phyloP scores from a whole-genome alignment of 1,284 basidiomycete species.

The Chiua sp. region DNA sequence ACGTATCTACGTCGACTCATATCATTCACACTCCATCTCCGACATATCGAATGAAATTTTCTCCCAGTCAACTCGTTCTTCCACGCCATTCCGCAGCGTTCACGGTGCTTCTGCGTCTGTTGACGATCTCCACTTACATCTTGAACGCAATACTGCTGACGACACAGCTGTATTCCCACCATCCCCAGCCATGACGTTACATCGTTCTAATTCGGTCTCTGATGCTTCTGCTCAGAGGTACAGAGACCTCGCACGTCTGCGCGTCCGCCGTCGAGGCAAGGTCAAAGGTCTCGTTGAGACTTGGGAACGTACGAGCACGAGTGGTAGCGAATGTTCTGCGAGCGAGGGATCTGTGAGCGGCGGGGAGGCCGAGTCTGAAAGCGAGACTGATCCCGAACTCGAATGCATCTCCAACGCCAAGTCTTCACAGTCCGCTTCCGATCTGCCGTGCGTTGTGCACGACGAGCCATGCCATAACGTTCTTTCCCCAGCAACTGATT shows the following conservation, averaged over 20 bases:
- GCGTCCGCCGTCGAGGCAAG: conserved; percentile 33
- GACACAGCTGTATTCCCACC: conserved; percentile 5
- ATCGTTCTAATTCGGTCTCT: conserved; percentile 32
- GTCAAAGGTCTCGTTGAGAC: conserved; percentile 39
- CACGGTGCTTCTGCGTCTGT: conserved; percentile 27
- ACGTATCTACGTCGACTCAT: conserved; percentile 30
- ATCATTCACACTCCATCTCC: conserved; percentile 19
- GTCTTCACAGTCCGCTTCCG: background rate
- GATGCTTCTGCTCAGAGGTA: conserved; percentile 35
- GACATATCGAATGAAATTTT: conserved; percentile 15
- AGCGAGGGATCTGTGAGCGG: conserved; percentile 22
- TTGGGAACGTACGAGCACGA: conserved; percentile 32
- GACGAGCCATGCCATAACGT: background rate
- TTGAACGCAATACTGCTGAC: background rate
- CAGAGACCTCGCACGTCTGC: conserved; percentile 36
- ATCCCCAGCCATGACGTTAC: conserved; percentile 24
- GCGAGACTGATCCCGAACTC: conserved; percentile 13
- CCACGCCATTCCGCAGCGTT: conserved; percentile 12
- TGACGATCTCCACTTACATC: conserved; percentile 28
- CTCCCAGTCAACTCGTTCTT: conserved; percentile 1
- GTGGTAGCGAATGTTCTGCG: conserved; percentile 30
- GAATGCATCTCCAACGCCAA: background rate
- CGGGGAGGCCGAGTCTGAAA: conserved; percentile 31
- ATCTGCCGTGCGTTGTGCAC: background rate
- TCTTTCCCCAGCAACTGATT: conserved; percentile 1